These are phyloP conservation scores for Phytophthora ohioensis DNA, from an alignment of 352 stramenopile genomes.

Conservation along the genomic window DNA sequence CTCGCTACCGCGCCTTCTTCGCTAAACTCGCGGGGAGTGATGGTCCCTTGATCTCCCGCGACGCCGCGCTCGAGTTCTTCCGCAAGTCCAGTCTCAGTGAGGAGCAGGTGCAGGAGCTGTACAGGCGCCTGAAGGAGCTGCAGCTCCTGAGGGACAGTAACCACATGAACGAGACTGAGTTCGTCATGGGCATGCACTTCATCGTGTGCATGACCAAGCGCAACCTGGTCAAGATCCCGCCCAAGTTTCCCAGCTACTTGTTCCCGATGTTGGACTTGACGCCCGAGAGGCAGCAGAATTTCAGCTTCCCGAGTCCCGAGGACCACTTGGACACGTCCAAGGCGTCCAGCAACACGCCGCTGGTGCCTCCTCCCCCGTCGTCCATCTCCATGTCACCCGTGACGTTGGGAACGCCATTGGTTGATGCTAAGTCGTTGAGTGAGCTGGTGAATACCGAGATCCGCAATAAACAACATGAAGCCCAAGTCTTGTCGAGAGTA, in stretches of 20 bases:
- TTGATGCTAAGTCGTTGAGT: conserved; percentile 45
- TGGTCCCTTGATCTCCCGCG: conserved; percentile 34
- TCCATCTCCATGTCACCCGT: conserved; percentile 14
- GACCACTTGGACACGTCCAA: conserved; percentile 19
- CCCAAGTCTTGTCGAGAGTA: conserved; percentile 36
- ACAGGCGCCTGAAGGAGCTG: conserved; percentile 54
- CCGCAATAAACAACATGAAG: conserved; percentile 47
- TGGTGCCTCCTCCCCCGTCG: conserved; percentile 3
- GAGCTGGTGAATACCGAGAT: conserved; percentile 55
- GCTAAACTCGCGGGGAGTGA: conserved; percentile 42
- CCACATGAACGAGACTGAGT: conserved; percentile 61
- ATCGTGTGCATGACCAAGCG: conserved; percentile 85
- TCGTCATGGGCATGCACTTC: conserved; percentile 79
- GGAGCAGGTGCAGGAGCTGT: conserved; percentile 61
- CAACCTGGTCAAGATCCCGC: conserved; percentile 55
- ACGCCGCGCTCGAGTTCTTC: conserved; percentile 61
- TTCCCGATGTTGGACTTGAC: conserved; percentile 72
- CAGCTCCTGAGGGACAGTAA: conserved; percentile 41
- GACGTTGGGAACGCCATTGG: conserved; percentile 28
- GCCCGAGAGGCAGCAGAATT: conserved; percentile 21
- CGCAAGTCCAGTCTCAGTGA: conserved; percentile 63
- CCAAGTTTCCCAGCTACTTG: conserved; percentile 60
- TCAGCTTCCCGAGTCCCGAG: conserved; percentile 19
- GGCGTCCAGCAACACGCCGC: conserved; percentile 10
- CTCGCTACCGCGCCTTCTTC: conserved; percentile 73